These are phyloP conservation scores for Botrytis hyacinthi DNA, from an alignment of 2,329 filamentous ascomycete species.

Conservation along the genomic window DNA sequence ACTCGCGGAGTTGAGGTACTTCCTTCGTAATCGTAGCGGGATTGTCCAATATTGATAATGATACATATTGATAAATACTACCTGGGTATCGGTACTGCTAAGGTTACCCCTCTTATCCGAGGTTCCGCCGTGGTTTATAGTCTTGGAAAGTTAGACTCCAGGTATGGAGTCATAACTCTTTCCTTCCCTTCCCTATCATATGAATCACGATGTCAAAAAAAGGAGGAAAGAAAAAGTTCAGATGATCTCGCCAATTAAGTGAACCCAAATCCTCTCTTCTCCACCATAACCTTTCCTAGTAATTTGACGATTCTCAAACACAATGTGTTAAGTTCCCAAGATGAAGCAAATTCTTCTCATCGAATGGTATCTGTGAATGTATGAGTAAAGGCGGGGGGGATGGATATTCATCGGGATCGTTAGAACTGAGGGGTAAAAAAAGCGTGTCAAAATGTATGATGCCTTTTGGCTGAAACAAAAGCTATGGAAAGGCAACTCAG, in stretches of 20 bases:
- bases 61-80: background rate
- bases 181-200: background rate
- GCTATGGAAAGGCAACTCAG: conserved; percentile 13
- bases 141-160: background rate
- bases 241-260: conserved; percentile 1
- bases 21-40: background rate
- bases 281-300: background rate
- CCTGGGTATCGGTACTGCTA: background rate
- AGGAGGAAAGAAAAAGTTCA: background rate
- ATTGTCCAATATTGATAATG: background rate
- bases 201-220: background rate
- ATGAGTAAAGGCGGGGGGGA: background rate
- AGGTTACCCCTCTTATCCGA: background rate
- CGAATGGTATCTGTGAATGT: background rate
- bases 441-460: conserved; percentile 5
- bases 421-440: conserved; percentile 8
- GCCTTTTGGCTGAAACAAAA: conserved; percentile 12
- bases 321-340: background rate
- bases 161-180: background rate
- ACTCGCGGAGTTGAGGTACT: background rate
- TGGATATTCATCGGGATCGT: background rate
- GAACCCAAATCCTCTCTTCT: background rate
- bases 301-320: background rate
- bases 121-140: background rate
- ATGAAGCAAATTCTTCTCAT: background rate